Evolutionary conservation across 768 basidiomycete genomes (phyloP), one percentile per base, ranked within the genome.

Genomic region (Rhizopogon roseolus): DNA sequence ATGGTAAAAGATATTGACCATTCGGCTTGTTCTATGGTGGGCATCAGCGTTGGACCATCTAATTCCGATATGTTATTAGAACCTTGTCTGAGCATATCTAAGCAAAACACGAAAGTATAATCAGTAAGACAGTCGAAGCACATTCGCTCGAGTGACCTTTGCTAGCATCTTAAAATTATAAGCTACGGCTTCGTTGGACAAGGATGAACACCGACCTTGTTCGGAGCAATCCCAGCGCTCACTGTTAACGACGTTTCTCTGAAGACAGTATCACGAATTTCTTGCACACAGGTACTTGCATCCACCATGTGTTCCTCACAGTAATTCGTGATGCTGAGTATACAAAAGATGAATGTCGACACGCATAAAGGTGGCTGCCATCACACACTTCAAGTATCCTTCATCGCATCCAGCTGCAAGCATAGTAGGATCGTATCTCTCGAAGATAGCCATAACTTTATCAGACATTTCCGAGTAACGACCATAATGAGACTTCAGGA

Each of bases 41-140:
- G 57, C 7, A 53, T 58, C 45, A 54, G 6, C 9, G 16, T 34
- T 9, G 14, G 22, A 11, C 10, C 19, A 22, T 19, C 14, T 9
- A 40, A 19, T 51, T 14, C 22, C 25, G 4, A 7, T 5, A 29
- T 41, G 27, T 32, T 6, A 28, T 34, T 58, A 59, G 16, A 39
- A 87, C 88, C 76, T 88, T 93, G 69, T 98, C 94, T 28, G 94
- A 96, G 66, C 91, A 94, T 34, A 96, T 95, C 90, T 94, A 54
- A 40, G 27, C 28, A 32, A 43, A 32, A 29, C 53, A 41, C 25
- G 38, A 22, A 42, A 41, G 28, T 51, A 51, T 36, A 54, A 48
- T 38, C n/a, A 61, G n/a, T 8, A 37, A 40, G 13, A 5, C 28
- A 11, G 44, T 39, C 7, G 4, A 13, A 40, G 16, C 25, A 22